Evolutionary conservation across 768 basidiomycete genomes (phyloP).

Genomic region (Lentinula guzmanii): DNA sequence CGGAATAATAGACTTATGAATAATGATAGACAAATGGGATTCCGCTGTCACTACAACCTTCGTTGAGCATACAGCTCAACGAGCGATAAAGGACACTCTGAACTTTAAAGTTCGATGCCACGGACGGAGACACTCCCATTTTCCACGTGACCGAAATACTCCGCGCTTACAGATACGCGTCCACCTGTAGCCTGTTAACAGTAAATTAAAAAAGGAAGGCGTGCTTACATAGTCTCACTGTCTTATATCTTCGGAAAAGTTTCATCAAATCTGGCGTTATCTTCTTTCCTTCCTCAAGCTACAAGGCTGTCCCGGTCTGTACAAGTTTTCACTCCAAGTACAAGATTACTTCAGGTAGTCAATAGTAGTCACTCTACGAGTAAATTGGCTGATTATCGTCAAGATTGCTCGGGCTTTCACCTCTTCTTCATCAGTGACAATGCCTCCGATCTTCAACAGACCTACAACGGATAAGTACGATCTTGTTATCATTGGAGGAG

Average conservation of each 20-base stretch:
- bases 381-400: neutral
- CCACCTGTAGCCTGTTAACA: neutral
- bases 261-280: neutral
- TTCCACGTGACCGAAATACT: neutral
- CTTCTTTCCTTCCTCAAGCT: slow-evolving; percentile 1
- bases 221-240: neutral
- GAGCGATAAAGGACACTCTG: too few species aligned
- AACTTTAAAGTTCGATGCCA: too few species aligned
- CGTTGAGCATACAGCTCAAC: too few species aligned
- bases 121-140: neutral
- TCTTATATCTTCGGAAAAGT: neutral
- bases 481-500: slow-evolving; percentile 86
- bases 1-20: too few species aligned
- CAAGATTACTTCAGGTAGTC: neutral
- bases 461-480: slow-evolving; percentile 70
- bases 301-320: neutral
- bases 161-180: neutral
- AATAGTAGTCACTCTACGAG: neutral
- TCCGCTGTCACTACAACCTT: too few species aligned
- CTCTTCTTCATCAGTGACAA: slow-evolving; percentile 32
- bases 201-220: neutral
- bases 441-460: slow-evolving; percentile 65
- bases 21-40: too few species aligned
- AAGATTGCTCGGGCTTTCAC: slow-evolving; percentile 45
- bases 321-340: neutral